phyloP scores from a whole-genome alignment of 306 rosid genomes.

The Rosa persica region DNA sequence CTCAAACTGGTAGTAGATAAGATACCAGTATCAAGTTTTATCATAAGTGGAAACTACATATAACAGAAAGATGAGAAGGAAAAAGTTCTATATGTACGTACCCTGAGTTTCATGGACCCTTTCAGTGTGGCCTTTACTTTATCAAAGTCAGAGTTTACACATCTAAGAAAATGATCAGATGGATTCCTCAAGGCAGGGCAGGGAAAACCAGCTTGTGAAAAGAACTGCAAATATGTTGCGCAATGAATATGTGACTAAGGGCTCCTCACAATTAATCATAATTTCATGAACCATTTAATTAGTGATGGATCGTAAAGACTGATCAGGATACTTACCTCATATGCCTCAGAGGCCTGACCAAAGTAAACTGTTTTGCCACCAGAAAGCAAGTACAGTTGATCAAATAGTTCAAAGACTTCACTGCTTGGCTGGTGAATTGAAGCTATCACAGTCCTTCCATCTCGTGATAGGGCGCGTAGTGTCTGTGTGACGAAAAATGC shows the following conservation, averaged over 20 bases:
- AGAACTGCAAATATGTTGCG: conserved; percentile 56
- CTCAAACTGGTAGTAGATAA: conserved; percentile 54
- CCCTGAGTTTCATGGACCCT: conserved; percentile 94
- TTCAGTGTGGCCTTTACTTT: conserved; percentile 83
- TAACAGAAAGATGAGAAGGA: not conserved
- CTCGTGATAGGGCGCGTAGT: conserved; percentile 76
- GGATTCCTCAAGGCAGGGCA: conserved; percentile 99
- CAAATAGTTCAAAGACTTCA: conserved; percentile 96
- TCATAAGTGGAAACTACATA: not conserved
- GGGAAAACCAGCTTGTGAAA: conserved; percentile 96
- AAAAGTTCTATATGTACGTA: conserved; percentile 17
- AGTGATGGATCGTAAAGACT: not conserved
- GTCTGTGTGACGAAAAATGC: conserved; percentile 98
- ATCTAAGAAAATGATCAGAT: conserved; percentile 93
- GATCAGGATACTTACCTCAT: conserved; percentile 50
- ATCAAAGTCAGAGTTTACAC: conserved; percentile 92
- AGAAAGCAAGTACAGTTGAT: conserved; percentile 84
- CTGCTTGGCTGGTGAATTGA: conserved; percentile 98
- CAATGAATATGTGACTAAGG: not conserved
- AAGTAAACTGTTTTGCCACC: conserved; percentile 94
- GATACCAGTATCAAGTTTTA: not conserved
- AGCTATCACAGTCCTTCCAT: conserved; percentile 93
- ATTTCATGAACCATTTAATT: not conserved
- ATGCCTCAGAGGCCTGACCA: conserved; percentile 90
- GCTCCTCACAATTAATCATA: not conserved